Conservation (phyloP, 805 yeast genomes). For the Pichia kluyveri region DNA sequence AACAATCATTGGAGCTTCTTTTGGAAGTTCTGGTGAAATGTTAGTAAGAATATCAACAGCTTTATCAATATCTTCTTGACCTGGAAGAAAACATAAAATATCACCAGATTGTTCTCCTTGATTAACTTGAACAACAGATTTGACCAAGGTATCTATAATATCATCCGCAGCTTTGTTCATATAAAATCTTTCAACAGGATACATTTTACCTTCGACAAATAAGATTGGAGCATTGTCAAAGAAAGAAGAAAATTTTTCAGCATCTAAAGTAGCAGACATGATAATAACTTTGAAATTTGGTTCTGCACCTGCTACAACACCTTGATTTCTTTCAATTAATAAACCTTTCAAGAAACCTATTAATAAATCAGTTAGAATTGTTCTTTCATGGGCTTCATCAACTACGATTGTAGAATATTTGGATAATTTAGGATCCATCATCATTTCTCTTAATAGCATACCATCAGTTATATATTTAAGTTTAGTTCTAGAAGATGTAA, state of each 20-base stretch:
- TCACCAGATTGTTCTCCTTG: constrained; percentile 80
- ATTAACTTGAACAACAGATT: constrained; percentile 71
- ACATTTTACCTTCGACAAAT: constrained; percentile 85
- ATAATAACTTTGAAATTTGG: constrained; percentile 57
- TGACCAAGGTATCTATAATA: constrained; percentile 69
- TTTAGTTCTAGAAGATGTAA: constrained; percentile 46
- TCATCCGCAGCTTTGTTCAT: constrained; percentile 63
- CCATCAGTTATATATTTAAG: constrained; percentile 92
- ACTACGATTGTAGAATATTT: constrained; percentile 71
- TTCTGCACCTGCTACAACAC: constrained; percentile 19
- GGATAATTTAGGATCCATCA: constrained; percentile 57
- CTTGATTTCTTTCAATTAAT: constrained; percentile 34
- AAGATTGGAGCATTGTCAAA: constrained; percentile 75
- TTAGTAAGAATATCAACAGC: constrained; percentile 54
- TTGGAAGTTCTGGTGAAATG: constrained; percentile 57
- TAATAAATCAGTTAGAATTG: constrained; percentile 81
- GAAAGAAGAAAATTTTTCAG: constrained; percentile 73
- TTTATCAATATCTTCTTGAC: constrained; percentile 95
- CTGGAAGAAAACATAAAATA: constrained; percentile 85
- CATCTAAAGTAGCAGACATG: constrained; percentile 97
- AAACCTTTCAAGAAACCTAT: constrained; percentile 81
- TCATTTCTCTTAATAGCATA: constrained; percentile 87
- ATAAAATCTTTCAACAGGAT: constrained; percentile 68
- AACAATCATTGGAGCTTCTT: constrained; percentile 64
- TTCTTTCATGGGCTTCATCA: constrained; percentile 98